Percentiles rank a stretch among this genome's conserved stretches.
These are phyloP conservation scores for Carex arenaria DNA, from an alignment of 202 grass and related monocot genomes.

Conservation along the genomic window DNA sequence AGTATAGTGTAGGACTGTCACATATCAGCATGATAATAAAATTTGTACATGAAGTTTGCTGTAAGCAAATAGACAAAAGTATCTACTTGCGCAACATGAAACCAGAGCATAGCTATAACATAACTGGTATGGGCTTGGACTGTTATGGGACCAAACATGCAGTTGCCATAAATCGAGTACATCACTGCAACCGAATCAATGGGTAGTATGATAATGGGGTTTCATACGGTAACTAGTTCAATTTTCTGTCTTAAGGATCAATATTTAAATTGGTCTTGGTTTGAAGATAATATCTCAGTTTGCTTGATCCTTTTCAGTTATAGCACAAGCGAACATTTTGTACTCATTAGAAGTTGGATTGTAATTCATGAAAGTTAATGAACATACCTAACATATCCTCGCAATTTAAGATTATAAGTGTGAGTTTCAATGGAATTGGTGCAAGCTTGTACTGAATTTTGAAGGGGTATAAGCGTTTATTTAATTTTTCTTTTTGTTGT, in stretches of 20 bases:
- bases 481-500: not conserved
- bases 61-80: not conserved
- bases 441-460: not conserved
- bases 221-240: not conserved
- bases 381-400: not conserved
- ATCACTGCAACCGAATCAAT: not conserved
- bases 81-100: not conserved
- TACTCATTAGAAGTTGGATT: not conserved
- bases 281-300: not conserved
- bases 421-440: not conserved
- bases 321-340: not conserved
- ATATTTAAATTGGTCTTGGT: not conserved
- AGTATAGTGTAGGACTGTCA: not conserved
- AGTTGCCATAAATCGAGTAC: not conserved
- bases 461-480: not conserved
- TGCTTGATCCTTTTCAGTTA: not conserved
- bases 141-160: not conserved
- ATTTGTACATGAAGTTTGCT: constrained; percentile 1
- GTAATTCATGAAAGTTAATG: not conserved
- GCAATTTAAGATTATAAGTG: not conserved
- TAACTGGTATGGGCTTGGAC: not conserved
- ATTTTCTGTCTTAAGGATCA: not conserved
- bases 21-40: not conserved
- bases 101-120: not conserved
- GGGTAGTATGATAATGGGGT: not conserved